Percentiles rank a stretch among this genome's conserved stretches.
These are phyloP conservation scores for Fragilariopsis cylindrus DNA, from an alignment of 108 stramenopile genomes.

Conservation along the genomic window DNA sequence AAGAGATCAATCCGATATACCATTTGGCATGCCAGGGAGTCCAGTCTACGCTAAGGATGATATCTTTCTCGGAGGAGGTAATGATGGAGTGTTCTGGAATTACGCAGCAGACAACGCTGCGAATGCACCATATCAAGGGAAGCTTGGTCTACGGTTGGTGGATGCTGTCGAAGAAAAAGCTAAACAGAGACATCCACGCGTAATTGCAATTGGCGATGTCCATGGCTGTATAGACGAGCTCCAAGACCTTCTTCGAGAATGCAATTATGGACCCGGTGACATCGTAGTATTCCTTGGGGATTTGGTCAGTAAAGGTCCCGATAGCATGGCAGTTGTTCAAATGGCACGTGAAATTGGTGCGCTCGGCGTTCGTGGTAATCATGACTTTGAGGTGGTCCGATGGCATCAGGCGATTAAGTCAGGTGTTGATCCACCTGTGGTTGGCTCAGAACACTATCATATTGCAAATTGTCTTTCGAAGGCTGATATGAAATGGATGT, in stretches of 20 bases:
- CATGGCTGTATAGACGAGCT: constrained; percentile 95
- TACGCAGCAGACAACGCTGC: constrained; percentile 53
- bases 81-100: constrained; percentile 70
- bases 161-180: constrained; percentile 72
- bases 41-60: constrained; percentile 57
- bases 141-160: constrained; percentile 67
- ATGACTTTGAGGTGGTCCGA: constrained; percentile 92
- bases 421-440: constrained; percentile 76
- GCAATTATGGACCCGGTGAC: constrained; percentile 90
- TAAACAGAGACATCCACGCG: constrained; percentile 67
- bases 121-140: constrained; percentile 63
- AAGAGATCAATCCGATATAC: constrained; percentile 50
- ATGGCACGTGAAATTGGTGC: constrained; percentile 91
- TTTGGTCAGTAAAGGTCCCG: constrained; percentile 93
- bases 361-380: constrained; percentile 93
- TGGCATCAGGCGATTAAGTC: constrained; percentile 86
- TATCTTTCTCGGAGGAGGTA: constrained; percentile 70
- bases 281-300: constrained; percentile 90
- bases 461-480: constrained; percentile 79
- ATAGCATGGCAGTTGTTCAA: constrained; percentile 87
- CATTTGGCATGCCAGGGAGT: constrained; percentile 61
- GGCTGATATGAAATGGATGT: constrained; percentile 90
- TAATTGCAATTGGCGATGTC: constrained; percentile 89
- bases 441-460: constrained; percentile 85
- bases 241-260: constrained; percentile 80